Base-by-base conservation (phyloP, 2,329 filamentous ascomycete genomes). In the Aspergillus thermomutatus region DNA sequence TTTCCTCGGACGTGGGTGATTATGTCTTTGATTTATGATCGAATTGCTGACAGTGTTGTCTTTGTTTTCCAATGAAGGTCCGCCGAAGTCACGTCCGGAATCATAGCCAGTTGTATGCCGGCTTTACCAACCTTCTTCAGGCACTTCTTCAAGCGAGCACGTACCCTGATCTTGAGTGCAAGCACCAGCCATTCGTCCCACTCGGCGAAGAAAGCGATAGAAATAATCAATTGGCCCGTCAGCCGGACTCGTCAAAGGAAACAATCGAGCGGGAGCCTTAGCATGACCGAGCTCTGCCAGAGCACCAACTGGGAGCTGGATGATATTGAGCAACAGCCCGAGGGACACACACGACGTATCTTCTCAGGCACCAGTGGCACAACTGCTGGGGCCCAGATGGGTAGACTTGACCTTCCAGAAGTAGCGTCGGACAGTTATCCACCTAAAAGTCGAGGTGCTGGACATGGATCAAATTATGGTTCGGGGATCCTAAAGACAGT, bases 41-140 rank as follows among this genome's bases (percentile, higher is more conserved):
- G 14, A 6, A 31, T 25, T 40, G 11, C n/a, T 23, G 27, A 40
- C 27, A 23, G 19, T 23, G 26, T n/a, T 34, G 14, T 25, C 49
- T 34, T 31, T 34, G 14, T 34, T 17, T 2, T 48, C 4, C 23
- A 8, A 26, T 50, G 40, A 31, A 67, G 65, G 9, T 57, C 61
- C 9, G 66, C 66, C 34, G 65, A 68, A 56, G 58, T 69, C 14
- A 62, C 67, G 11, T 66, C 61, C 2, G 65, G 63, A 6, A 65
- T 69, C 51, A 56, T 68, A 26, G 62, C 64, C 26, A 62, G 64
- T 49, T 66, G 61, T 50, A 54, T 69, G 21, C 62, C 65, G 4
- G 58, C 62, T 6, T 27, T 69, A n/a, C 62, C 64, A 28, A 61
- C 55, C 19, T 64, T 64, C 56, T 60, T 64, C 58, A 55, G 55